These are phyloP conservation scores for Cylindrodendrum hubeiense DNA, from an alignment of 2,329 filamentous ascomycete species.

Conservation along the genomic window DNA sequence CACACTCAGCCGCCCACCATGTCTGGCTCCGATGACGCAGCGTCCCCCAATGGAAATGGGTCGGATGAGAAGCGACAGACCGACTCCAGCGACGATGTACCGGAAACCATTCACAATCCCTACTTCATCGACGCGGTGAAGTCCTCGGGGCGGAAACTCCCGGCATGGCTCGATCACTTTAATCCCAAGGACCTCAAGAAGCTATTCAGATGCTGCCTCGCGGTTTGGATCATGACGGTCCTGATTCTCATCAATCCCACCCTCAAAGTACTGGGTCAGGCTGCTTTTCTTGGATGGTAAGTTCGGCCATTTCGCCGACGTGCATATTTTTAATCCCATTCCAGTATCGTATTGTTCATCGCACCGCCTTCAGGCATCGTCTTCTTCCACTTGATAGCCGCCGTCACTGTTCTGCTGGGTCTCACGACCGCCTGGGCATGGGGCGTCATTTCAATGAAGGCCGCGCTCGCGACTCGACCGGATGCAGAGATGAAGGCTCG, in stretches of 20 bases:
- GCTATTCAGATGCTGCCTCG: constrained; percentile 36
- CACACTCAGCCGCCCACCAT: not conserved
- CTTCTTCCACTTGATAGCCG: constrained; percentile 35
- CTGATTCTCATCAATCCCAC: constrained; percentile 36
- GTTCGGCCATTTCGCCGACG: not conserved
- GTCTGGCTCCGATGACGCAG: not conserved
- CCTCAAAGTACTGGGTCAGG: constrained; percentile 29
- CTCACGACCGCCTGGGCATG: constrained; percentile 32
- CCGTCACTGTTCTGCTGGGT: constrained; percentile 28
- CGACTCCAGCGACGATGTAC: not conserved
- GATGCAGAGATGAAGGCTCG: constrained; percentile 27
- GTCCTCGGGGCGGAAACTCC: constrained; percentile 4
- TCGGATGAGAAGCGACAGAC: not conserved
- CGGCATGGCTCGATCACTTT: constrained; percentile 37
- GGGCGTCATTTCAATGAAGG: constrained; percentile 36
- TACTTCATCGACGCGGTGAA: not conserved
- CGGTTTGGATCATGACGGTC: constrained; percentile 38
- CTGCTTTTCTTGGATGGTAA: constrained; percentile 26
- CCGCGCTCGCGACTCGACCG: constrained; percentile 33
- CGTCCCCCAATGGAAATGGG: not conserved
- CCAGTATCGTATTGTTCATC: constrained; percentile 34
- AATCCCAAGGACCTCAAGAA: constrained; percentile 39
- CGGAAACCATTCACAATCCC: not conserved
- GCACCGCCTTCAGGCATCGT: constrained; percentile 38
- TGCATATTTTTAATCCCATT: not conserved